phyloP scores from a whole-genome alignment of 2,329 filamentous ascomycete species.

The Exophiala oligosperma region DNA sequence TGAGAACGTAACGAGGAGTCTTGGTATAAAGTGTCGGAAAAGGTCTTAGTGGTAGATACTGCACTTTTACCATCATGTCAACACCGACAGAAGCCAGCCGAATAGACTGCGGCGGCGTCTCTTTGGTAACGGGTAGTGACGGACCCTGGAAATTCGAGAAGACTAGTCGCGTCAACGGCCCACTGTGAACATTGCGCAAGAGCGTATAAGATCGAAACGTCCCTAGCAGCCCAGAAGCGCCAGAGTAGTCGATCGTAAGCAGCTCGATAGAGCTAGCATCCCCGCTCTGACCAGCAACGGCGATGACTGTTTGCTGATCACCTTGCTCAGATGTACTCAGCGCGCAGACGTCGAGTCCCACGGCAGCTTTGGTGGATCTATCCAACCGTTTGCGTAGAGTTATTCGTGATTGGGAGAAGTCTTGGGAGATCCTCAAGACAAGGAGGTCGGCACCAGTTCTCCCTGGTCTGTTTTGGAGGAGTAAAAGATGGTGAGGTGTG shows the following conservation, averaged over 20 bases:
- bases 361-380: constrained; percentile 68
- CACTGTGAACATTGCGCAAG: constrained; percentile 56
- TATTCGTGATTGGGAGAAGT: constrained; percentile 34
- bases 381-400: constrained; percentile 61
- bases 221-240: constrained; percentile 41
- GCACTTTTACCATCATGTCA: constrained; percentile 75
- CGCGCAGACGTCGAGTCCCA: constrained; percentile 73
- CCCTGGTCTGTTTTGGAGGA: constrained; percentile 57
- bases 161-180: constrained; percentile 58
- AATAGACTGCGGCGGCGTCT: constrained; percentile 59
- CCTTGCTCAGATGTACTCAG: constrained; percentile 60
- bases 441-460: constrained; percentile 37
- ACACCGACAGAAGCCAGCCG: constrained; percentile 81
- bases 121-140: constrained; percentile 46
- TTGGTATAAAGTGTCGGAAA: constrained; percentile 44
- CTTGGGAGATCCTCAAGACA: constrained; percentile 26
- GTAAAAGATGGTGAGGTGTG: constrained; percentile 50
- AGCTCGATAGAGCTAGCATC: constrained; percentile 72
- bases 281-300: constrained; percentile 67
- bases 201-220: constrained; percentile 52
- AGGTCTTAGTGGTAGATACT: constrained; percentile 69
- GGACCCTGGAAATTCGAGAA: constrained; percentile 56
- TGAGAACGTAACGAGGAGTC: constrained; percentile 70
- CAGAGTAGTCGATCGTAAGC: constrained; percentile 71
- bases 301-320: constrained; percentile 75